Conservation (phyloP, 768 basidiomycete genomes). For the Mycena rosella region DNA sequence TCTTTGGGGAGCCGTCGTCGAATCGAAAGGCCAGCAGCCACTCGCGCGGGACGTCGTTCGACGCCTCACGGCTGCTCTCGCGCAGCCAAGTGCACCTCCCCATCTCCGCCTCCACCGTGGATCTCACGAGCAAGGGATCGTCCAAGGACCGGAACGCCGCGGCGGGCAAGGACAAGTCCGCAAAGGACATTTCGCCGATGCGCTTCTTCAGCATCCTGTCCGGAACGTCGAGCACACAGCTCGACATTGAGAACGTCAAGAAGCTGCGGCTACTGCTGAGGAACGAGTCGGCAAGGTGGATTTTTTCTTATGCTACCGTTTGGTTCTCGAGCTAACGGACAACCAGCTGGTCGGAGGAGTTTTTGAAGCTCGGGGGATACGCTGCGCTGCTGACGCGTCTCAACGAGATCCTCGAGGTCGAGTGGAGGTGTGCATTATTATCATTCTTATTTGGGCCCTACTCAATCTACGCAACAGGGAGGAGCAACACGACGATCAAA, state of each 20-base stretch:
- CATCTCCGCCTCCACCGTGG: conserved; percentile 57
- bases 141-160: conserved; percentile 23
- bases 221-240: conserved; percentile 74
- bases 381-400: conserved; percentile 84
- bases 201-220: conserved; percentile 77
- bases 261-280: conserved; percentile 88
- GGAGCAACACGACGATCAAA: conserved; percentile 97
- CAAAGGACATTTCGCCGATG: conserved; percentile 71
- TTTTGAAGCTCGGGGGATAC: conserved; percentile 88
- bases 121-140: conserved; percentile 56
- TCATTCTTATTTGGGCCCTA: not conserved
- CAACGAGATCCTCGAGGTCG: conserved; percentile 93
- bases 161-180: conserved; percentile 64
- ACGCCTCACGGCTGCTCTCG: conserved; percentile 65
- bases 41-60: conserved; percentile 72
- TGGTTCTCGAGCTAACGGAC: not conserved
- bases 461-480: conserved; percentile 66
- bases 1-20: conserved; percentile 52
- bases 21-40: conserved; percentile 59
- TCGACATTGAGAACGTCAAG: conserved; percentile 91
- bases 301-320: conserved; percentile 1
- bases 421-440: conserved; percentile 95
- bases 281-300: conserved; percentile 90
- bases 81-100: conserved; percentile 63
- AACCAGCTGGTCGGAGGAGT: conserved; percentile 89